Base-by-base conservation (phyloP, 2,329 filamentous ascomycete genomes). In the Chaetomium sp. region DNA sequence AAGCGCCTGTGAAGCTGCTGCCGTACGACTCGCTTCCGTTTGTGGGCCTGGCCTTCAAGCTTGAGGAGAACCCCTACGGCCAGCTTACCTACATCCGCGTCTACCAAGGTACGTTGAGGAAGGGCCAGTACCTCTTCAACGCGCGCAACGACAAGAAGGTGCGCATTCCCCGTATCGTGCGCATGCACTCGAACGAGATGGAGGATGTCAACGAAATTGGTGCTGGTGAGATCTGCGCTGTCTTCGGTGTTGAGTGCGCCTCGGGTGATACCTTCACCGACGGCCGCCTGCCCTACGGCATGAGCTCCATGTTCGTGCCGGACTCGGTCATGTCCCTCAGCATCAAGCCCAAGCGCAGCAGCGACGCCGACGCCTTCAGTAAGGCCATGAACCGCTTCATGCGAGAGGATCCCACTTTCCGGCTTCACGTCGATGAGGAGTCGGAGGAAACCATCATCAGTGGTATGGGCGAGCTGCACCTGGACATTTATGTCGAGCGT, bases 151-250 rank as follows among this genome's bases (percentile, higher is more conserved):
- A 94, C 78, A 97, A 97, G 85, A 97, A 94, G 82, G 90, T 99
- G 75, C 93, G 96, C 79, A 90, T 99, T 64, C 95, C 95, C 23
- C 91, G 94, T 75, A 98, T 99, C 73, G 95, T 99, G 68, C 92
- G 95, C 68, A 99, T 99, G 95, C 95, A 99, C 82, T 97, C 93
- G 54, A 97, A 98, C 76, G 95, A 99, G 75, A 97, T 99, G 94
- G 95, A 99, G 78, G 95, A 99, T 75, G 92, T 97, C 33, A 83
- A 81, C 63, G 93, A 97, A 77, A 90, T 99, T 68, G 92, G 93
- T 60, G 94, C 95, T 61, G 95, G 95, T 78, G 95, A 99, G 78
- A 99, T 99, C 69, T 99, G 95, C 76, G 95, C 95, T 67, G 95
- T 99, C 65, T 99, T 99, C 75, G 95, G 95, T 74, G 91, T 99